Evolutionary conservation across 441 rosid species (phyloP).

Genomic region (Pelargonium myrrhifolium): DNA sequence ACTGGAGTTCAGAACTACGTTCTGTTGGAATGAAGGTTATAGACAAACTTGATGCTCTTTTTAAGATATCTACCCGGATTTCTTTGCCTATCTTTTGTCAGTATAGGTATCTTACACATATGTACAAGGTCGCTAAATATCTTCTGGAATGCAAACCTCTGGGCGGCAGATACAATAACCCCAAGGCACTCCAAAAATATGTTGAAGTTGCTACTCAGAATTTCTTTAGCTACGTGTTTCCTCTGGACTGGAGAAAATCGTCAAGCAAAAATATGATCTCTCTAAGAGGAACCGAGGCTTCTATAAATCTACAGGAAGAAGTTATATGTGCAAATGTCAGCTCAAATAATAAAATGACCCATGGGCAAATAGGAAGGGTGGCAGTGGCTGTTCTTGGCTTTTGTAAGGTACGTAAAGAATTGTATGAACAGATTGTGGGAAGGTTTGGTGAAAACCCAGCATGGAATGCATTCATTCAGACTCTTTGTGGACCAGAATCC

Average conservation of each 20-base stretch:
- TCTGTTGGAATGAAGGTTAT: conserved; percentile 37
- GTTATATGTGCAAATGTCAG: conserved; percentile 11
- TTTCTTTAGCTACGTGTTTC: conserved; percentile 27
- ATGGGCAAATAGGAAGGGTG: conserved; percentile 33
- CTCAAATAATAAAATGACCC: conserved; percentile 19
- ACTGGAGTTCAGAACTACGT: conserved; percentile 35
- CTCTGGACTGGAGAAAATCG: conserved; percentile 35
- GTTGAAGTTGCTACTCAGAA: conserved; percentile 15
- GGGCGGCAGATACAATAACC: not conserved
- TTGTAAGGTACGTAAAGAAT: conserved; percentile 9
- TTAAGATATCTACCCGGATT: conserved; percentile 3
- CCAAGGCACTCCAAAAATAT: conserved; percentile 13
- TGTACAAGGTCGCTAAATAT: conserved; percentile 28
- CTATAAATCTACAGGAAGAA: conserved; percentile 21
- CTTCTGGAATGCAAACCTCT: conserved; percentile 24
- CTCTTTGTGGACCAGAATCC: conserved; percentile 15
- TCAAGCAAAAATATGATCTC: conserved; percentile 22
- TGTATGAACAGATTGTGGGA: conserved; percentile 12
- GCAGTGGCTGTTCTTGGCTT: conserved; percentile 38
- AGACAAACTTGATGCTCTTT: conserved; percentile 25
- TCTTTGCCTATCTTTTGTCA: conserved; percentile 23
- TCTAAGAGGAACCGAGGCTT: conserved; percentile 26
- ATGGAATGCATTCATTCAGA: conserved; percentile 25
- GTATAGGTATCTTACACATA: conserved; percentile 19
- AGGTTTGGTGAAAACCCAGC: conserved; percentile 14